phyloP scores from a whole-genome alignment of 192 early-diverging fungal genomes.

The Coemansia sp. region DNA sequence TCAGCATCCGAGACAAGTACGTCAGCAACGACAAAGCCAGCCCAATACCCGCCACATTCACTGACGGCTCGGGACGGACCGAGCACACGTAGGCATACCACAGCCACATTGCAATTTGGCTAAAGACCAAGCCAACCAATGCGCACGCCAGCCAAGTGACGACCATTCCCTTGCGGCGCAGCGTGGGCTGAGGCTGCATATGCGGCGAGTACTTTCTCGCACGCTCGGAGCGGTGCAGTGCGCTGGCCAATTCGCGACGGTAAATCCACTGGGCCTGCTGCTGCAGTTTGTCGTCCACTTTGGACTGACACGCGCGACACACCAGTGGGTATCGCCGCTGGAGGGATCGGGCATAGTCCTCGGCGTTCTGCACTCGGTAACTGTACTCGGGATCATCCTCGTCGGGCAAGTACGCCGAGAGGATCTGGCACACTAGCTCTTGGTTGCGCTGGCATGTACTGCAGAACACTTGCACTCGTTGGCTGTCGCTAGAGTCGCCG shows the following conservation, averaged over 20 bases:
- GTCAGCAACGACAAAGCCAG: conserved; percentile 15
- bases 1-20: conserved; percentile 23
- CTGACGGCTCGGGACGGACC: neutral
- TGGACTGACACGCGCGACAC: conserved; percentile 32
- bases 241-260: conserved; percentile 30
- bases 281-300: conserved; percentile 34
- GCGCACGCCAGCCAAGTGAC: conserved; percentile 27
- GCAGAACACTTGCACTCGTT: conserved; percentile 32
- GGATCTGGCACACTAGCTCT: conserved; percentile 37
- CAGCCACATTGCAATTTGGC: conserved; percentile 17
- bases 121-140: neutral
- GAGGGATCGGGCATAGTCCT: conserved; percentile 29
- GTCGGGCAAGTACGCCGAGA: conserved; percentile 39
- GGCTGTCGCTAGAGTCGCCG: neutral
- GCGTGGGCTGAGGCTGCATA: conserved; percentile 24
- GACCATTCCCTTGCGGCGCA: conserved; percentile 30
- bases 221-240: conserved; percentile 27
- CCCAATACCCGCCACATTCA: neutral
- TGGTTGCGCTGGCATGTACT: conserved; percentile 45
- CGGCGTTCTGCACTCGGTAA: conserved; percentile 10
- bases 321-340: conserved; percentile 36
- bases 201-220: conserved; percentile 12
- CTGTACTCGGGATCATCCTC: conserved; percentile 33
- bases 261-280: conserved; percentile 39
- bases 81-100: conserved; percentile 7